Evolutionary conservation across 2,329 filamentous ascomycete species (phyloP), one percentile per base, ranked within the genome.

Genomic region (Beauveria pseudobassiana): DNA sequence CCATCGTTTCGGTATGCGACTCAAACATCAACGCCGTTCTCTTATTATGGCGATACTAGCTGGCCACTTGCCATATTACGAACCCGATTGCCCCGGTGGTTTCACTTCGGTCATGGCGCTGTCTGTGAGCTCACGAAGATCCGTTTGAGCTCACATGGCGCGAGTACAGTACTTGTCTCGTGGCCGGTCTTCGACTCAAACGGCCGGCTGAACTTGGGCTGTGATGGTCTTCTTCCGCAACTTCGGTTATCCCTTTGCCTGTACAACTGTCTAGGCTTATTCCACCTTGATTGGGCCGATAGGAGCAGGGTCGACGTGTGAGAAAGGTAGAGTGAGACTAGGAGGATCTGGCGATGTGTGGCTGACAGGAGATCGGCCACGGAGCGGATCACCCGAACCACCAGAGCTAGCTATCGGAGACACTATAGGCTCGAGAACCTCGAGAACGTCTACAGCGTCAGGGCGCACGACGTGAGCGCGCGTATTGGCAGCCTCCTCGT

Each of bases 401-500:
- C 8, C 53, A 18, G 48, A 38, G 6, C 46, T 51, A 16, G 3
- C 38, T 1, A 54, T 12, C 26, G 51, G 48, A 14, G 59, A 59
- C 16, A 57, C 42, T n/a, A 61, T 54, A 24, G 59, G 62, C 45
- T 59, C 40, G 1, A 63, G 48, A 34, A 58, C 40, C 45, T 59
- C 40, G 3, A 63, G 48, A 26, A 58, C 40, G 28, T 58, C 28
- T 10, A 55, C 49, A n/a, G 55, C 51, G n/a, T 63, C 58, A 5
- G 62, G 62, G 1, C 62, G 62, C 22, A 61, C 58, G 7, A 63
- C 42, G 18, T 63, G 51, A 16, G 58, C 58, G 22, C 52, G 42
- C 3, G 62, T 63, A 16, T 61, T 5, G 7, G 62, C 62, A 20
- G 59, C 58, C 42, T 63, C 62, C 53, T 63, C 62, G 48, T 63